Percentiles rank a stretch among this genome's conserved stretches.
Conservation (phyloP, 2,329 filamentous ascomycete genomes). For the Phialophora tarda region DNA sequence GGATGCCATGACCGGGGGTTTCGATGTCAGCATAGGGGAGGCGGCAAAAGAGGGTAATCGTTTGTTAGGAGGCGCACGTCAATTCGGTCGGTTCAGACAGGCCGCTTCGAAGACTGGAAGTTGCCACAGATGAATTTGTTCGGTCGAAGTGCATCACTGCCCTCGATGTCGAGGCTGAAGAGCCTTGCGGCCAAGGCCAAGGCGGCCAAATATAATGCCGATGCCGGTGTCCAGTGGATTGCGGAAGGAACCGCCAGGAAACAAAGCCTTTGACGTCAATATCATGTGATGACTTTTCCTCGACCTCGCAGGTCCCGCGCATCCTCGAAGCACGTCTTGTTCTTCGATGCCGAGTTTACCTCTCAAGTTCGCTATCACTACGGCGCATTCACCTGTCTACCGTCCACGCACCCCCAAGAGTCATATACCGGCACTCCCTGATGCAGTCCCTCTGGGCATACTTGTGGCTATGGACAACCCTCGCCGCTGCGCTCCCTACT, state of each 20-base stretch:
- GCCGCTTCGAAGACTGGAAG: neutral
- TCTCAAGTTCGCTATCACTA: neutral
- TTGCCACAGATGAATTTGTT: neutral
- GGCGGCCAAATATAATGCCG: neutral
- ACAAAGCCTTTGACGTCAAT: slow-evolving; percentile 13
- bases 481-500: slow-evolving; percentile 27
- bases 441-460: slow-evolving; percentile 19
- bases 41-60: neutral
- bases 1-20: slow-evolving; percentile 64
- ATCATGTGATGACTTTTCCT: slow-evolving; percentile 7
- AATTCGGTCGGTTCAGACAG: neutral
- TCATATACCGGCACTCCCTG: slow-evolving; percentile 4
- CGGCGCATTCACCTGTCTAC: neutral
- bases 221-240: neutral
- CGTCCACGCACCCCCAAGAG: neutral
- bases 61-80: neutral
- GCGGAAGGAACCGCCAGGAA: slow-evolving; percentile 11
- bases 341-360: neutral
- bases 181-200: neutral
- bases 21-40: slow-evolving; percentile 2
- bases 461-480: slow-evolving; percentile 23
- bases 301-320: neutral
- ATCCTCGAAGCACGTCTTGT: neutral
- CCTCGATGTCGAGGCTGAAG: slow-evolving; percentile 1
- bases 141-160: neutral